phyloP scores from a whole-genome alignment of 2,329 filamentous ascomycete species.

The Monosporascus sp. region DNA sequence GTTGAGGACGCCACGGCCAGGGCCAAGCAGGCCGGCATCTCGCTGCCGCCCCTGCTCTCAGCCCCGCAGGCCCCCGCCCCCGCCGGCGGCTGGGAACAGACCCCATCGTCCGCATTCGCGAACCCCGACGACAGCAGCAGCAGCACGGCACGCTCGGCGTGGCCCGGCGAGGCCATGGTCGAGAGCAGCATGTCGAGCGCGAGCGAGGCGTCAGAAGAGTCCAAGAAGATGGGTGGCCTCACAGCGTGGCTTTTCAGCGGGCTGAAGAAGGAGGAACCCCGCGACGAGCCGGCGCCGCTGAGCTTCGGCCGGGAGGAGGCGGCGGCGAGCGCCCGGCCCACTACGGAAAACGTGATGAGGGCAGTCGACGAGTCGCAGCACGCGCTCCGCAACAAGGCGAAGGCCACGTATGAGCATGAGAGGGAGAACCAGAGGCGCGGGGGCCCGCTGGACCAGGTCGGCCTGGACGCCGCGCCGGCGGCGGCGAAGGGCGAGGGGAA shows the following conservation, averaged over 20 bases:
- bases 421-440: slow-evolving; percentile 45
- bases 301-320: slow-evolving; percentile 27
- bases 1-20: slow-evolving; percentile 52
- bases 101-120: no score
- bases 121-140: no score
- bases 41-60: slow-evolving; percentile 46
- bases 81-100: slow-evolving; percentile 16
- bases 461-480: slow-evolving; percentile 27
- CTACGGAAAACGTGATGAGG: slow-evolving; percentile 6
- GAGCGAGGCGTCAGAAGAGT: slow-evolving; percentile 7
- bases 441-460: slow-evolving; percentile 46
- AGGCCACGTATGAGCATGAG: slow-evolving; percentile 42
- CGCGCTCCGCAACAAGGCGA: slow-evolving; percentile 33
- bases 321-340: slow-evolving; percentile 19
- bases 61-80: slow-evolving; percentile 28
- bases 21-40: slow-evolving; percentile 38
- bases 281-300: slow-evolving; percentile 5
- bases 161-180: slow-evolving; percentile 17
- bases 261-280: slow-evolving; percentile 29
- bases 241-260: slow-evolving; percentile 33
- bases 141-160: slow-evolving; percentile 9
- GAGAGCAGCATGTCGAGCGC: slow-evolving; percentile 13
- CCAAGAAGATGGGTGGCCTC: slow-evolving; percentile 19
- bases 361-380: slow-evolving; percentile 27
- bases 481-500: slow-evolving; percentile 27